phyloP scores from a whole-genome alignment of 1,284 basidiomycete genomes.

The Phenoliferia sp. region DNA sequence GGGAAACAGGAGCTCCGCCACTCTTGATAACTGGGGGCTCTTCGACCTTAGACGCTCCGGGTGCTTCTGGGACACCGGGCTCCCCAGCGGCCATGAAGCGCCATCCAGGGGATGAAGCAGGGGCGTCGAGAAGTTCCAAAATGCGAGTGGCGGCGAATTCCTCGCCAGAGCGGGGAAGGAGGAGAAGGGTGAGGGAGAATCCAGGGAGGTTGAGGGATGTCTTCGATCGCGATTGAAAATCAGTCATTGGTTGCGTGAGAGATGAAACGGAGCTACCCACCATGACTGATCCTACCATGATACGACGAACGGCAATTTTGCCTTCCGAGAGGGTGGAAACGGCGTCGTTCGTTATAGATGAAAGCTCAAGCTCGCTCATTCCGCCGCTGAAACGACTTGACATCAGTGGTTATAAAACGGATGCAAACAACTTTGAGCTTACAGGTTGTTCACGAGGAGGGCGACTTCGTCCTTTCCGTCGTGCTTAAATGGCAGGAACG shows the following conservation, averaged over 20 bases:
- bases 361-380: conserved; percentile 77
- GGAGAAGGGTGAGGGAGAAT: conserved; percentile 80
- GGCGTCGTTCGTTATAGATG: conserved; percentile 49
- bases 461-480: conserved; percentile 57
- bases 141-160: conserved; percentile 43
- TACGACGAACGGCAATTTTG: conserved; percentile 50
- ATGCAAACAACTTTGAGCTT: neutral
- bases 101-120: conserved; percentile 74
- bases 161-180: conserved; percentile 56
- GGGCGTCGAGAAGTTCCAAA: conserved; percentile 71
- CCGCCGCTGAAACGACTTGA: conserved; percentile 60
- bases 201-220: conserved; percentile 87
- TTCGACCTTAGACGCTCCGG: neutral
- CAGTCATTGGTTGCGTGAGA: neutral
- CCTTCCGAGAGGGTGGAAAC: conserved; percentile 54
- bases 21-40: conserved; percentile 1
- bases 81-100: conserved; percentile 37
- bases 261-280: conserved; percentile 44
- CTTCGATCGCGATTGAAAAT: conserved; percentile 32
- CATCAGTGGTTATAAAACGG: too few relatives aligned
- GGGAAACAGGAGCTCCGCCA: neutral
- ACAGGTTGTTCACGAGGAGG: conserved; percentile 49
- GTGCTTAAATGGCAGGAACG: conserved; percentile 66
- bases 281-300: conserved; percentile 2
- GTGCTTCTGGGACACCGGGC: conserved; percentile 9